A percentile compares a stretch with the other conserved stretches of the same genome.
Evolutionary conservation across 306 rosid genomes (phyloP).

Genomic region (Quercus variabilis): DNA sequence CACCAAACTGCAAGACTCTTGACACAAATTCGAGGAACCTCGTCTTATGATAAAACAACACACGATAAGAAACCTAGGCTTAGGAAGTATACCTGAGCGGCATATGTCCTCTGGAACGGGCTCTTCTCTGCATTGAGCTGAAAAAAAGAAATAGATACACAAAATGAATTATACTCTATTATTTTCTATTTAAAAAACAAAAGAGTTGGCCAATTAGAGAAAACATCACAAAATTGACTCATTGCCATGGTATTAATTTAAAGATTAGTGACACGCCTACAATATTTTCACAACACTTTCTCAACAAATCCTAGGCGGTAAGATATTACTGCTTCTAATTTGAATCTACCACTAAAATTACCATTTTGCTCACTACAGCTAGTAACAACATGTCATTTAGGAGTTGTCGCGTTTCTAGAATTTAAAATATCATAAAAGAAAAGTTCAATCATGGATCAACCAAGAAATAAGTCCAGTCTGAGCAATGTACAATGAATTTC

Average conservation of each 20-base stretch:
- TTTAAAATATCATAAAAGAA: neutral
- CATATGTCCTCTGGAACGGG: constrained; percentile 77
- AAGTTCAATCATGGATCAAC: neutral
- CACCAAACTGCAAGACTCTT: too few species aligned
- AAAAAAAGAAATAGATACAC: constrained; percentile 3
- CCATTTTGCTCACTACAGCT: too few species aligned
- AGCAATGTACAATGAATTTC: neutral
- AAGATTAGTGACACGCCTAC: too few species aligned
- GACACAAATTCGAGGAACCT: neutral
- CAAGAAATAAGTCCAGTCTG: neutral
- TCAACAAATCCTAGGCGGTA: fast-evolving
- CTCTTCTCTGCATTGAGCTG: constrained; percentile 81
- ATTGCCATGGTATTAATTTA: neutral
- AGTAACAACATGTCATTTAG: too few species aligned
- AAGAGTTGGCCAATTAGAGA: neutral
- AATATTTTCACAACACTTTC: too few species aligned
- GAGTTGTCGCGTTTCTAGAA: too few species aligned
- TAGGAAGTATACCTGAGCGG: constrained; percentile 57
- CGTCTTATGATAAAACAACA: neutral
- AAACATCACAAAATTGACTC: neutral
- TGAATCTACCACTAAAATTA: too few species aligned
- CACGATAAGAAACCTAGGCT: neutral
- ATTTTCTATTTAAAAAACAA: neutral
- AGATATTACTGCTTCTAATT: too few species aligned
- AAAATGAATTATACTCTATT: neutral